A percentile compares a stretch with the other conserved stretches of the same genome.
Evolutionary conservation across 176 grass and related monocot species (phyloP).

Genomic region (Avena eriantha): DNA sequence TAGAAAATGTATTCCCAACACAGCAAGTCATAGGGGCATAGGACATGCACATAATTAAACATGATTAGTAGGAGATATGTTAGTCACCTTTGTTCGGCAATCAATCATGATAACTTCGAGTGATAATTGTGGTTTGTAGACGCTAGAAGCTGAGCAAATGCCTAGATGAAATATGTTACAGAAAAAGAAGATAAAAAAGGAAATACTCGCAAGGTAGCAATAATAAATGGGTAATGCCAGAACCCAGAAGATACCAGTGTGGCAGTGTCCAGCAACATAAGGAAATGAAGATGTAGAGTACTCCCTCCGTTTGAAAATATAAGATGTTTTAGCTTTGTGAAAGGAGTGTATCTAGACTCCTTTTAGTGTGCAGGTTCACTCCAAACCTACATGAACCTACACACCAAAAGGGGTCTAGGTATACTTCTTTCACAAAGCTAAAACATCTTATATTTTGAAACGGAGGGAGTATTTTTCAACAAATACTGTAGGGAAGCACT

Average conservation of each 20-base stretch:
- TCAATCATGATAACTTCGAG: neutral
- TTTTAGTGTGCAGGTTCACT: too few relatives aligned
- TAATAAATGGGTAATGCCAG: neutral
- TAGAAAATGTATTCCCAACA: neutral
- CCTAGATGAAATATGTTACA: neutral
- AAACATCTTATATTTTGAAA: too few relatives aligned
- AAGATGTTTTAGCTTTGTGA: too few relatives aligned
- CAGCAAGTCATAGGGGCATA: neutral
- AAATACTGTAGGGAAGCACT: neutral
- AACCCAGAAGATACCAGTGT: neutral
- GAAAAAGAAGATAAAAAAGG: neutral
- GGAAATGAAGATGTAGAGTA: neutral
- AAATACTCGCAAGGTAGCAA: neutral
- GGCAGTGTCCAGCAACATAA: neutral
- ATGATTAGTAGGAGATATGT: neutral
- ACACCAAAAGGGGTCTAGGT: too few relatives aligned
- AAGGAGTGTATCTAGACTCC: too few relatives aligned
- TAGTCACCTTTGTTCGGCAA: neutral
- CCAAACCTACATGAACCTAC: too few relatives aligned
- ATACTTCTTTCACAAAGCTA: too few relatives aligned
- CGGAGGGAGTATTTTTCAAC: conserved; percentile 1
- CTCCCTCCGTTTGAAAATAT: too few relatives aligned
- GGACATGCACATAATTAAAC: neutral
- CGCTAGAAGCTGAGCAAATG: neutral
- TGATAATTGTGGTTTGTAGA: neutral